Conservation (phyloP, 2,329 filamentous ascomycete species). For the Cladosporium sp. region DNA sequence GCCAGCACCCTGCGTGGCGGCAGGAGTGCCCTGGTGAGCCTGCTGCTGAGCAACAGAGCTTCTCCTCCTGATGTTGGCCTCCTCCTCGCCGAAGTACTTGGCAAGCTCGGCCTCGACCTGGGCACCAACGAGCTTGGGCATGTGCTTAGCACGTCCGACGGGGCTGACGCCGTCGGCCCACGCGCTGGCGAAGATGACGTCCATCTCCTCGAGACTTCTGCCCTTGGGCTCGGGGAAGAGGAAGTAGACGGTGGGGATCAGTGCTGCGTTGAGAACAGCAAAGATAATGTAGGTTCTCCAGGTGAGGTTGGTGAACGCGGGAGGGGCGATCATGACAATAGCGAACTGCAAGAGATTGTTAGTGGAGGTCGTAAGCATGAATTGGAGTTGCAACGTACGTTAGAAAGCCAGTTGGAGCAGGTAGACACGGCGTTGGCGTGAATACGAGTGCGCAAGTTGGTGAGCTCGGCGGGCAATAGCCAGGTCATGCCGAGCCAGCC, state of each 20-base stretch:
- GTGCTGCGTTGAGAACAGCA: slow-evolving; percentile 42
- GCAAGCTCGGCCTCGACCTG: slow-evolving; percentile 8
- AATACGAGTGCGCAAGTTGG: slow-evolving; percentile 32
- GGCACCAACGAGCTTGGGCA: slow-evolving; percentile 5
- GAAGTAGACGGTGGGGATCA: slow-evolving; percentile 15
- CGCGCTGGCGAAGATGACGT: slow-evolving; percentile 16
- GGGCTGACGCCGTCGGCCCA: slow-evolving; percentile 11
- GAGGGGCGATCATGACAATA: slow-evolving; percentile 15
- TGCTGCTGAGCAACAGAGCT: slow-evolving; percentile 5
- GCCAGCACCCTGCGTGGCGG: neutral
- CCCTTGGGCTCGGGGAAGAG: slow-evolving; percentile 16
- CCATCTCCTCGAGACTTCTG: slow-evolving; percentile 15
- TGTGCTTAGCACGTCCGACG: neutral
- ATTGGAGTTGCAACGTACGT: neutral
- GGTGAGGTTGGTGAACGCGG: slow-evolving; percentile 14
- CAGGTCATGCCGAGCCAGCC: slow-evolving; percentile 24
- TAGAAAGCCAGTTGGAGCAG: slow-evolving; percentile 5
- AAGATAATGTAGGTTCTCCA: slow-evolving; percentile 15
- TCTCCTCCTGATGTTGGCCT: slow-evolving; percentile 10
- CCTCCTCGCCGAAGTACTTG: slow-evolving; percentile 11
- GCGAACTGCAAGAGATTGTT: slow-evolving; percentile 4
- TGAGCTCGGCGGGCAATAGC: slow-evolving; percentile 27
- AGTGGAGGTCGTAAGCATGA: neutral
- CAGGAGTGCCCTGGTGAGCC: neutral
- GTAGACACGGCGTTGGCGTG: slow-evolving; percentile 14